Base-by-base conservation (phyloP, 139 green algal species). In the Astrephomene gubernaculifera region DNA sequence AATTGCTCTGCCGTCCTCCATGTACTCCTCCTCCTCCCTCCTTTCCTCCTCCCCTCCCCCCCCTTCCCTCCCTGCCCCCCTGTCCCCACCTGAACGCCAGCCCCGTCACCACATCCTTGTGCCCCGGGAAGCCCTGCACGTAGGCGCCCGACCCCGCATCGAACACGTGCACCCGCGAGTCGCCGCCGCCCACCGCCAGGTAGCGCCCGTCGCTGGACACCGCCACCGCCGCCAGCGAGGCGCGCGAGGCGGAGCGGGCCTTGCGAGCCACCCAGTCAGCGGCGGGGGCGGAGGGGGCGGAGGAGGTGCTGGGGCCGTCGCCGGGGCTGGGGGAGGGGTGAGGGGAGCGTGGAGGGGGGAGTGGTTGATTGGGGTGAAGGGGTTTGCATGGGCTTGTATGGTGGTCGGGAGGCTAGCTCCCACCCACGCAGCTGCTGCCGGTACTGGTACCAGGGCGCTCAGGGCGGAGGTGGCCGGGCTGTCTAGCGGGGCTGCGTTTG, bases 111-210 rank as follows among this genome's bases (percentile, higher is more conserved):
- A 89, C 65, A 71, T 96, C 96, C 69, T 84, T 87, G 81, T 91
- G 84, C 10, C 83, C 89, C 4, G 89, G 85, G 75, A 81, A 92
- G 61, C 81, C 79, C 83, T 88, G 78, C 27, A 91, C 17, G 87
- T 81, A 91, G 7, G 31, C 7, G 1, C 70, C 74, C 27, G 33
- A 90, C 54, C 82, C 85, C 2, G 87, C 89, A 53, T 99, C 96
- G 91, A 95, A 99, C 35, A 99, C 81, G 79, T 98, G 94, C 69
- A 99, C 92, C n/a, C 87, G 87, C 0, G 81, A 71, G 91, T 98
- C 96, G 4, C 93, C 93, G 7, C 97, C 97, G 0, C 92, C 97
- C 5, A 94, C 94, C 9, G 94, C 96, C 36, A 99, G 83, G 60
- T 95, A 96, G 41, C 83, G 87, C 8, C 88, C 88, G 86, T 97